Percentiles rank a stretch among this genome's conserved stretches.
Conservation (phyloP, 2,329 filamentous ascomycete species). For the Alternaria ventricosa region DNA sequence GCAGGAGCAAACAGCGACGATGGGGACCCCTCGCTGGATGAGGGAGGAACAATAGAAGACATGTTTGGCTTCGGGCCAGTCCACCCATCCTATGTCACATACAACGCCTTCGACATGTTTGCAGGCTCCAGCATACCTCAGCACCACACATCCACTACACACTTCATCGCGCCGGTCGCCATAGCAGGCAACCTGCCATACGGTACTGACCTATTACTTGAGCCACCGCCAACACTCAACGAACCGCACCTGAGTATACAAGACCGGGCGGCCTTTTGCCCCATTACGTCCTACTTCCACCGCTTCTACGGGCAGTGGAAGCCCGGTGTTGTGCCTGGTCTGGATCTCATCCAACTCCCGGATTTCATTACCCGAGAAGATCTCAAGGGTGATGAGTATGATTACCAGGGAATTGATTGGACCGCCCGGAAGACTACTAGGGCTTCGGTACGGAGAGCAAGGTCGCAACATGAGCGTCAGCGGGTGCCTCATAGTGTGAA, state of each 20-base stretch:
- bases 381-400: constrained; percentile 43
- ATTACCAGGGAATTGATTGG: constrained; percentile 51
- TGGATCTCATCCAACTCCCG: constrained; percentile 35
- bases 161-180: constrained; percentile 13
- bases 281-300: constrained; percentile 40
- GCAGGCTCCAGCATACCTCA: constrained; percentile 10
- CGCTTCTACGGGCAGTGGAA: constrained; percentile 21
- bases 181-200: constrained; percentile 19
- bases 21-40: constrained; percentile 1
- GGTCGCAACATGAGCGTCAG: constrained; percentile 29
- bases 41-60: constrained; percentile 17
- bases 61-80: constrained; percentile 26
- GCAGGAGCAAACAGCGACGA: constrained; percentile 4
- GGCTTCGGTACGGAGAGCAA: constrained; percentile 30
- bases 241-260: constrained; percentile 40
- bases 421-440: constrained; percentile 37
- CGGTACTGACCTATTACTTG: constrained; percentile 26
- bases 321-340: constrained; percentile 17
- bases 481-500: constrained; percentile 24
- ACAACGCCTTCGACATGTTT: constrained; percentile 10
- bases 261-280: constrained; percentile 36
- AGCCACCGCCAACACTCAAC: constrained; percentile 29
- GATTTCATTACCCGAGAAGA: constrained; percentile 39
- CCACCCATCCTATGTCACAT: constrained; percentile 16
- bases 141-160: constrained; percentile 21